Evolutionary conservation across 177 flowering plant genomes (phyloP), one percentile per base, ranked within the genome.

Genomic region (Vitis hybrid): DNA sequence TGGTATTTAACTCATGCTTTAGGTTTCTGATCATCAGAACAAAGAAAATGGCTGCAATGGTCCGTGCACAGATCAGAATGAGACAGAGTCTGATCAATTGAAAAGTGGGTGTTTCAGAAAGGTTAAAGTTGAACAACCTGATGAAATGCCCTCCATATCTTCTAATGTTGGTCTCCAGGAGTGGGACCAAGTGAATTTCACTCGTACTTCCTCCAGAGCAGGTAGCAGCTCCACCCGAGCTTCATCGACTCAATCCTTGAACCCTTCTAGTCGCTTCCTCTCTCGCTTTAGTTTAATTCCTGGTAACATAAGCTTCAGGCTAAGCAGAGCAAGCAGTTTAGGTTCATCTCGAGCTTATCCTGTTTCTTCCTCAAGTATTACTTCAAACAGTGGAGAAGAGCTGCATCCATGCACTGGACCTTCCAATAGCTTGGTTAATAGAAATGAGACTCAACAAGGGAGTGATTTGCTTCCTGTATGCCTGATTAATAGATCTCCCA

Each of bases 211-310:
- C 30, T 70, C 86, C n/a, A 74, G 79, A 74, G 74, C 73, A 40
- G 83, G 77, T 75, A 83, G 82, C 70, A 80, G 84, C 77, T 85
- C 93, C 65, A 76, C 74, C 21, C 80, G 61, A 60, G 80, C 75
- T 71, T 70, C 78, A 45, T 74, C 87, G 5, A 59, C 76, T 59
- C 83, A 72, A 21, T 73, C 87, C 34, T 66, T 79, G 70, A 86
- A 73, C 68, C 77, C 75, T 66, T 70, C 89, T 30, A 71, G 81
- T 66, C 85, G 91, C 13, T 82, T 85, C 49, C 84, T 85, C 61
- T 86, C 97, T 66, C 88, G 88, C 32, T 88, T 89, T 80, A 87
- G 83, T 81, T 80, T 86, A 63, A 63, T 84, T 69, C 93, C 92
- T 57, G 86, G 87, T 32, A 89, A 83, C 79, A 65, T 86, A 30